Evolutionary conservation across 768 basidiomycete genomes (phyloP), one percentile per base, ranked within the genome.

Genomic region (Lactarius sanguifluus): DNA sequence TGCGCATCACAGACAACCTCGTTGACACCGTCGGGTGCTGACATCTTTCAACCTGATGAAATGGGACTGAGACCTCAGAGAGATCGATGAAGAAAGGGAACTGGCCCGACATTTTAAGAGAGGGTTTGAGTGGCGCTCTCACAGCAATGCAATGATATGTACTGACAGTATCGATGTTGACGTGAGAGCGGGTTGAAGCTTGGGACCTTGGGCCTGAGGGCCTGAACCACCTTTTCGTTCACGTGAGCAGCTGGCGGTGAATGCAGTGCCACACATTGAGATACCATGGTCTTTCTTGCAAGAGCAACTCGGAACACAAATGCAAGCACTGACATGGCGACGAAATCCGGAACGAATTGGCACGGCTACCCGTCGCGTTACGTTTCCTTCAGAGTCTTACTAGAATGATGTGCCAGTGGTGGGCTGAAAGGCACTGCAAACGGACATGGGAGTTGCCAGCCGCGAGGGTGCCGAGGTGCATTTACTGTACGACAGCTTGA

Each of bases 1-100:
- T 61, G 43, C 20, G 23, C 63, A 41, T 34, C 57, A 52, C 34
- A 36, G 28, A 41, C 10, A n/a, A 52, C 55, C 47, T 52, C 61
- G n/a, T 55, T 55, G 47, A 45, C 38, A 3, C 32, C 54, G 20
- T 36, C 54, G 50, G 16, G 8, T 56, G 20, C 8, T 18, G 55
- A 1, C 32, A 57, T 34, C 8, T 13, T 57, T 56, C 25, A 30
- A 30, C 25, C 30, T 56, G 55, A 30, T n/a, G 32, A 57, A 34
- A 23, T 36, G 25, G 30, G 16, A 32, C 1, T 16, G 9, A 20
- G 34, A 8, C 16, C 32, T 57, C 30, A 34, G 25, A 28, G 1
- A 28, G 3, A 56, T 18, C 3, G 55, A 57, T 6, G 12, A 56
- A 1, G 6, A 34, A 9, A 34, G 43, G 43, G 18, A 43, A 34